Base-by-base conservation (phyloP, 176 grass and related monocot species). In the maize (Zea mays) region DNA sequence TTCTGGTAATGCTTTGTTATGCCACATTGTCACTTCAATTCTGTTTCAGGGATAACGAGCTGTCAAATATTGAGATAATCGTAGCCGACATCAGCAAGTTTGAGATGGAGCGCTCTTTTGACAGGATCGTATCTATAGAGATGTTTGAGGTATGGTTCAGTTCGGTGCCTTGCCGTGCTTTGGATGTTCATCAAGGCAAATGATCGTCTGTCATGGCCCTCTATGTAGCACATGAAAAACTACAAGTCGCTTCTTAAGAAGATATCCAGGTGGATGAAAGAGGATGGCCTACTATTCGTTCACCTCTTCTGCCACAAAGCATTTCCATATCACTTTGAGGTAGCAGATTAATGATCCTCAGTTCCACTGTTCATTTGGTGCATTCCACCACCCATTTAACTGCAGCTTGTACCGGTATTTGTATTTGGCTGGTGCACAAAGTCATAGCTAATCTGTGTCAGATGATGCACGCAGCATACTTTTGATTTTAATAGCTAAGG, bases 251-350 rank as follows among this genome's bases (percentile, higher is more conserved):
- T 98, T 82, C 88, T 98, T 71, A 94, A 98, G 51, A 94, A 98
- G 74, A 85, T 98, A 98, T 94, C 96, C 3, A 71, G 41, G 48
- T 98, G 96, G 95, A 94, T 98, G 91, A 86, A 94, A 82, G 80
- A 86, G 41, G 96, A 98, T 64, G 73, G 89, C 57, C 74, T 98
- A 72, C 46, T 94, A 35, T 98, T 98, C 57, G 80, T 98, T 87
- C 96, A 98, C 81, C 73, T 81, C 83, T 98, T 98, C 54, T 98
- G 96, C 54, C 96, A 98, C 71, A 94, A 90, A 79, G 81, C 96
- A 83, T 94, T 98, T 87, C 70, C 95, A 3, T 98, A 98, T 81
- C 95, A 98, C 65, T 98, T 98, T 69, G 96, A 98, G 91, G 95
- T 92, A 86, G 38, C 38, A 39, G 14, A 62, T 35, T 80, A 70